These are phyloP conservation scores for Solanum hybrid DNA, from an alignment of 305 asterid species.

Conservation along the genomic window DNA sequence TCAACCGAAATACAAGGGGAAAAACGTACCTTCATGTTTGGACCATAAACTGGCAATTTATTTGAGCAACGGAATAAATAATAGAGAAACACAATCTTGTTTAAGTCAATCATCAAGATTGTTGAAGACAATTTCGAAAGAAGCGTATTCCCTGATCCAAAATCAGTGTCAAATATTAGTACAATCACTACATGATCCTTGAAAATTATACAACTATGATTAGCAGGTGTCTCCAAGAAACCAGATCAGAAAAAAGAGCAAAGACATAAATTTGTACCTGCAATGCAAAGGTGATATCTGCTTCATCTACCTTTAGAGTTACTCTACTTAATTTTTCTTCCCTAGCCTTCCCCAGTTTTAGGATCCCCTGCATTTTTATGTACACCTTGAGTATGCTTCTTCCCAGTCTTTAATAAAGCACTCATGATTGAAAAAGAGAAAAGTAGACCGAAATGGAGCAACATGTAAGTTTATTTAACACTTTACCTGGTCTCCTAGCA, in stretches of 20 bases:
- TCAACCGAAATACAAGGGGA: background rate
- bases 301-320: constrained; percentile 56
- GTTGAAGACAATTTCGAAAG: constrained; percentile 79
- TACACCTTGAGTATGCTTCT: constrained; percentile 3
- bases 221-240: background rate
- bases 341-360: constrained; percentile 71
- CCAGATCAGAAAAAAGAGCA: background rate
- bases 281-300: constrained; percentile 72
- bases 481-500: constrained; percentile 86
- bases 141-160: constrained; percentile 69
- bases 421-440: background rate
- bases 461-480: background rate
- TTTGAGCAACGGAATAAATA: background rate
- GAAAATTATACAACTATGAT: background rate
- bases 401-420: background rate
- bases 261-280: constrained; percentile 36
- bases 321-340: constrained; percentile 76
- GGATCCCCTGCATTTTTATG: constrained; percentile 62
- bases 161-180: background rate
- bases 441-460: background rate
- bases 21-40: background rate
- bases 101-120: background rate
- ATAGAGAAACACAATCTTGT: background rate
- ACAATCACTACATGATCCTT: background rate
- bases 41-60: background rate